These are phyloP conservation scores for Boletus barrowsii DNA, from an alignment of 768 basidiomycete species.

Conservation along the genomic window DNA sequence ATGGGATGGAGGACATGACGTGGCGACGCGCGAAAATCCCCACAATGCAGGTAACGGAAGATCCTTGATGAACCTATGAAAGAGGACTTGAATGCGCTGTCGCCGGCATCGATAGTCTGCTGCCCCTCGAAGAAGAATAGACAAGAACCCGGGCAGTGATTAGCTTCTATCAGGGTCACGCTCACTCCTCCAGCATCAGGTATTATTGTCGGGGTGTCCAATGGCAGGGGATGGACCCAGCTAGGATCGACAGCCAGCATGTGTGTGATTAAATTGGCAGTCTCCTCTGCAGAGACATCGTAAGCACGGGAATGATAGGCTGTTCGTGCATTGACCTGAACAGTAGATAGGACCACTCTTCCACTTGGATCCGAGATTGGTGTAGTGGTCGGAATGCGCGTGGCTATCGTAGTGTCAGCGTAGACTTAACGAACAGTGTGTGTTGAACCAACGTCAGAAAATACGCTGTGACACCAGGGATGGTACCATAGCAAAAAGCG, in stretches of 20 bases:
- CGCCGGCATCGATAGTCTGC: slow-evolving; percentile 87
- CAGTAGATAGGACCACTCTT: slow-evolving; percentile 93
- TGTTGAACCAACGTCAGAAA: slow-evolving; percentile 67
- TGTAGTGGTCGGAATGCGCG: slow-evolving; percentile 97
- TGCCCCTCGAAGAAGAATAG: slow-evolving; percentile 91
- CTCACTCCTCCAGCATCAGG: slow-evolving; percentile 82
- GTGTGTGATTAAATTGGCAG: slow-evolving; percentile 87
- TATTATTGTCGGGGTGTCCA: slow-evolving; percentile 70
- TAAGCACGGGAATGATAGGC: background rate
- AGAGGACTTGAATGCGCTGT: slow-evolving; percentile 69
- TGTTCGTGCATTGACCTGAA: slow-evolving; percentile 44
- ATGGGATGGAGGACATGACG: slow-evolving; percentile 82
- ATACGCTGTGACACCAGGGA: slow-evolving; percentile 87
- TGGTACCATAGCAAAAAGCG: slow-evolving; percentile 90
- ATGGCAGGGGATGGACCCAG: slow-evolving; percentile 86
- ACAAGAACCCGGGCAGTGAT: slow-evolving; percentile 96
- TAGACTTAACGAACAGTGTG: background rate
- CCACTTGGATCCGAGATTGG: slow-evolving; percentile 87
- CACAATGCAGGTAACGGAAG: slow-evolving; percentile 94
- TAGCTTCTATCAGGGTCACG: slow-evolving; percentile 96
- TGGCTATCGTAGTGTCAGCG: slow-evolving; percentile 51
- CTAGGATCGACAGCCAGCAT: slow-evolving; percentile 86
- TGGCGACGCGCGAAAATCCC: slow-evolving; percentile 90
- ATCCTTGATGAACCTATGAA: slow-evolving; percentile 64
- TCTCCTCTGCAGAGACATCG: slow-evolving; percentile 48